Evolutionary conservation across 225 moss, liverwort and hornwort genomes (phyloP), one percentile per base, ranked within the genome.

Genomic region (Antitrichia curtipendula): DNA sequence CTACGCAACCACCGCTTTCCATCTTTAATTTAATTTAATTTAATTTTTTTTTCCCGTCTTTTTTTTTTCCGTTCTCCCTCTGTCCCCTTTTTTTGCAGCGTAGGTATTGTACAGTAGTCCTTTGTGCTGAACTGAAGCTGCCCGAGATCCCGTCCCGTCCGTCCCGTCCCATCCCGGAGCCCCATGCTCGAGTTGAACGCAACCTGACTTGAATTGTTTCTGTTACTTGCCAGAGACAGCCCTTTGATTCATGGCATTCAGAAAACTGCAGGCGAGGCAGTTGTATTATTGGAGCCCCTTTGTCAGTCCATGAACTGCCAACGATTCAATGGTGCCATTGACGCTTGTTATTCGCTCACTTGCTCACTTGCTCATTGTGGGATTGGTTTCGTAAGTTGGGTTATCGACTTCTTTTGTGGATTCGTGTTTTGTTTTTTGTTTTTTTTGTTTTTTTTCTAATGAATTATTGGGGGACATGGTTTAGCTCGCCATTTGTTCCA

Each of bases 251-350:
- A 86, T 88, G 91, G 43, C 86, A 16, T 82, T 27, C 90, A 86
- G 79, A 25, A n/a, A 60, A 12, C 28, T 29, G 36, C 87, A 27
- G 75, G 53, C 10, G 7, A 15, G 9, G n/a, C 84, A 32, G 75
- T 34, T 91, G 89, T 29, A 91, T 91, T 91, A 91, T 91, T 89
- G 91, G 84, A 81, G 86, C 34, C 32, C 4, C 10, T 91, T n/a
- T 91, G 91, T 91, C 89, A 91, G 91, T 2, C 84, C 86, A 50
- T 20, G 74, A 79, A 75, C 87, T 75, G 87, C 64, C 38, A 27
- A 15, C 13, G 58, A 83, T 80, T 86, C 53, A 89, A 84, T 86
- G 80, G 68, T 16, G 43, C n/a, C n/a, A 61, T 77, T 17, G 60
- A 81, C 59, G n/a, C 82, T 78, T 73, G 49, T 64, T 84, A 45